phyloP scores from a whole-genome alignment of 176 grass and related monocot species.

The barley (Hordeum vulgare) region DNA sequence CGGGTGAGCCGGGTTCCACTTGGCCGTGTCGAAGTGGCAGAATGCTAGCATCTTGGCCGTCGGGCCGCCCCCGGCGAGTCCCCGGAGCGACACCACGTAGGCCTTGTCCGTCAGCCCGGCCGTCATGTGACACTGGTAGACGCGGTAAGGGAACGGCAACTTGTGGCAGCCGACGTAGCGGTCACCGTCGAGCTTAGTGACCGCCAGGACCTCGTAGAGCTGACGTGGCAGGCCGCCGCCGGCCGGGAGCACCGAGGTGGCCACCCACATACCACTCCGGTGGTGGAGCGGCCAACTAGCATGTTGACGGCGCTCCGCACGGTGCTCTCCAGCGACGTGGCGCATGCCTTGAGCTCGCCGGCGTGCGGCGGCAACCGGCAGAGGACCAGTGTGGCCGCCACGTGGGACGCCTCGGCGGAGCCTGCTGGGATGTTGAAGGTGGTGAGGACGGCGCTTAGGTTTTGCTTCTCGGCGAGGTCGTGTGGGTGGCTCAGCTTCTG shows the following conservation, averaged over 20 bases:
- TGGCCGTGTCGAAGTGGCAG: conserved; percentile 8
- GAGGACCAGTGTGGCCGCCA: not conserved
- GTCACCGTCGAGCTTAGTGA: not conserved
- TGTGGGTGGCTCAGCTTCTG: not conserved
- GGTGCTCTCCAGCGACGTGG: not conserved
- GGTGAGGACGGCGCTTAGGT: not conserved
- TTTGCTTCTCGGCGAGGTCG: not conserved
- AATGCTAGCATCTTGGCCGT: not conserved
- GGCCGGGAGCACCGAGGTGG: not conserved
- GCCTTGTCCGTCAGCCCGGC: not conserved
- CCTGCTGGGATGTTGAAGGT: not conserved
- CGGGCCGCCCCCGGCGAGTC: not conserved
- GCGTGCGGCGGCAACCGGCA: not conserved
- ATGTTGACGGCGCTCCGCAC: not conserved
- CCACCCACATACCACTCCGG: not conserved
- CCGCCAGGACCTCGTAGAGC: not conserved
- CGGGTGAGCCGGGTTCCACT: conserved; percentile 1
- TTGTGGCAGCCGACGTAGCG: not conserved
- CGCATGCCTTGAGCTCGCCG: not conserved
- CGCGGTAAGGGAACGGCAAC: not conserved
- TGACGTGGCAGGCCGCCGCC: not conserved
- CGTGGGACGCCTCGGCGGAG: not conserved
- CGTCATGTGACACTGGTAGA: conserved; percentile 7
- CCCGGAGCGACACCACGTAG: not conserved
- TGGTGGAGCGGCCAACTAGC: not conserved